A percentile compares a stretch with the other conserved stretches of the same genome.
Evolutionary conservation across 2,329 filamentous ascomycete genomes (phyloP).

Genomic region (Fusarium ambrosium): DNA sequence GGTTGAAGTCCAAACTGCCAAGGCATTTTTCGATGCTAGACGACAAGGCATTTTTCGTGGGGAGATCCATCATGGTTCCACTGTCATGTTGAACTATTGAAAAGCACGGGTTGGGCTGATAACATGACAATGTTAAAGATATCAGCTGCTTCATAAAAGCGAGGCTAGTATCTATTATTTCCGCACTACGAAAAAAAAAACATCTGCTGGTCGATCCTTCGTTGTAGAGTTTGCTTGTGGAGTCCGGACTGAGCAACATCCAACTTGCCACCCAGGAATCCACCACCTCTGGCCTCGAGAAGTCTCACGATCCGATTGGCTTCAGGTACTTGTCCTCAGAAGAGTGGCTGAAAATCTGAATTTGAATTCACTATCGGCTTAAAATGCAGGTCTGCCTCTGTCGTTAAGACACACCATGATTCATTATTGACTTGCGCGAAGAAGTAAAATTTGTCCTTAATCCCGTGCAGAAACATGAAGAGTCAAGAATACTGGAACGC

Average conservation of each 20-base stretch:
- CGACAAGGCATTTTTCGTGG: background rate
- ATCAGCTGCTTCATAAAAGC: background rate
- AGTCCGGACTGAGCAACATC: background rate
- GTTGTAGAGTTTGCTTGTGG: background rate
- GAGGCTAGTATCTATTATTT: too few relatives aligned
- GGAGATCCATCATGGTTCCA: background rate
- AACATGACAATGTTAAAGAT: background rate
- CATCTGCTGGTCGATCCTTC: too few relatives aligned
- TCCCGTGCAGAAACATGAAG: too few relatives aligned
- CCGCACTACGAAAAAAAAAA: too few relatives aligned
- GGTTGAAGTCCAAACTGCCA: background rate
- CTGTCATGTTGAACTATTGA: background rate
- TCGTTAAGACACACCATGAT: too few relatives aligned
- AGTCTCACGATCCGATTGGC: background rate
- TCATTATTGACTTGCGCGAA: too few relatives aligned
- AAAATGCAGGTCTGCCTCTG: too few relatives aligned
- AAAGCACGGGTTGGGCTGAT: background rate
- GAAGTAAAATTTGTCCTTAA: too few relatives aligned
- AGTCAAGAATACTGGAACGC: too few relatives aligned
- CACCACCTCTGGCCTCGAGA: background rate
- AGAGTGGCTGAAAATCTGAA: background rate
- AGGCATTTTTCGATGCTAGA: background rate
- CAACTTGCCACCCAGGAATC: background rate
- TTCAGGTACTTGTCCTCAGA: background rate
- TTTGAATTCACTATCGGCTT: background rate